Evolutionary conservation across 306 rosid species (phyloP).

Genomic region (Rubus idaeus): DNA sequence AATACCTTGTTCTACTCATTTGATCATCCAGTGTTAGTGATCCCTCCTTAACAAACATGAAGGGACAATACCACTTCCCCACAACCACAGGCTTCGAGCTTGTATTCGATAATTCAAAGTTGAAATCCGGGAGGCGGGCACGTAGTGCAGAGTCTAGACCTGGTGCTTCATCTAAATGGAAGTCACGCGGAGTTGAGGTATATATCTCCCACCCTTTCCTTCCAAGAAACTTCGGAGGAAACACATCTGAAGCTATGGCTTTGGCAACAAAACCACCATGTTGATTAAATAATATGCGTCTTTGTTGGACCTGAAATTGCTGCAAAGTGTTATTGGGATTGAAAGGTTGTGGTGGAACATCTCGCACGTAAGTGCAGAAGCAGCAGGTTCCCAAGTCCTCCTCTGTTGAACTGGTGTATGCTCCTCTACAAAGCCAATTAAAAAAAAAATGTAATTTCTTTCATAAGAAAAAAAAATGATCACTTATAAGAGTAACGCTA

Average conservation of each 20-base stretch:
- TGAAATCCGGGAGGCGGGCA: conserved; percentile 25
- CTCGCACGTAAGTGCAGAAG: conserved; percentile 31
- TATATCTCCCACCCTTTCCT: conserved; percentile 20
- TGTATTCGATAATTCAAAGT: conserved; percentile 5
- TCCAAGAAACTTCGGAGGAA: conserved; percentile 33
- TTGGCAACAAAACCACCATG: conserved; percentile 29
- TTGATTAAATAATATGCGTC: no score
- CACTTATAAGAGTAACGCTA: neutral
- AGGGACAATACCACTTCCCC: conserved; percentile 39
- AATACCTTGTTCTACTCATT: conserved; percentile 17
- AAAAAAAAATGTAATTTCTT: neutral
- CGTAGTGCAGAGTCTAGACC: conserved; percentile 31
- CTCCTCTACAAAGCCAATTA: conserved; percentile 39
- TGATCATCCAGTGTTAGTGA: conserved; percentile 10
- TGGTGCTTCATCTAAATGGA: conserved; percentile 28
- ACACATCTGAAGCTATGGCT: conserved; percentile 22
- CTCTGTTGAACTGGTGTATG: conserved; percentile 34
- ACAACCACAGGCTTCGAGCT: conserved; percentile 27
- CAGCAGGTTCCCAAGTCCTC: conserved; percentile 50
- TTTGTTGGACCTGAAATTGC: conserved; percentile 19
- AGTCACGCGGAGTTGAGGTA: conserved; percentile 13
- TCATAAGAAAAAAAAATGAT: no score
- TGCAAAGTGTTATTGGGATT: conserved; percentile 35
- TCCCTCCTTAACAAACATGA: conserved; percentile 33
- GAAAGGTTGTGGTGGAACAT: conserved; percentile 30